phyloP scores from a whole-genome alignment of 164 flowering plant genomes.

The Piper betle region DNA sequence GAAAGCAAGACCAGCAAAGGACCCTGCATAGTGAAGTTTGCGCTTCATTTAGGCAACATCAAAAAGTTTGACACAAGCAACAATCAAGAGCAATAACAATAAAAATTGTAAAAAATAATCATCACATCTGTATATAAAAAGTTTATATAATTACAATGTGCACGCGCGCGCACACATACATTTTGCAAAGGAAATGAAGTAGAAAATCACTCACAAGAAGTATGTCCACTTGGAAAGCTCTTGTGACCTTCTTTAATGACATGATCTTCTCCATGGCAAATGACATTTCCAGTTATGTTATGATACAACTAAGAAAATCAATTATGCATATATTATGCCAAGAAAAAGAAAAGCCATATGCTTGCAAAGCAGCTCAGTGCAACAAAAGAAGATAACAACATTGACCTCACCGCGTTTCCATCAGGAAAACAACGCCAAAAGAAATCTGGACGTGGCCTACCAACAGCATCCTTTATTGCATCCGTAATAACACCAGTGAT shows the following conservation, averaged over 20 bases:
- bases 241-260: conserved; percentile 86
- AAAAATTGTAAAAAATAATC: no score
- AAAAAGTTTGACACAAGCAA: no score
- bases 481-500: conserved; percentile 49
- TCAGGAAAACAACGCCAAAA: conserved; percentile 89
- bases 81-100: no score
- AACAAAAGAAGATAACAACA: neutral
- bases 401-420: conserved; percentile 47
- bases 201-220: conserved; percentile 52
- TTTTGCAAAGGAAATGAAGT: neutral
- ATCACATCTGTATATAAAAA: no score
- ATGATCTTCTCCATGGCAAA: conserved; percentile 45
- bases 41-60: neutral
- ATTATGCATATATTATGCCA: neutral
- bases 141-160: no score
- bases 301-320: conserved; percentile 27
- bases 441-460: conserved; percentile 76
- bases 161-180: no score
- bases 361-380: neutral
- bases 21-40: conserved; percentile 33
- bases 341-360: neutral
- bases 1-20: conserved; percentile 83
- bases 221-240: conserved; percentile 93
- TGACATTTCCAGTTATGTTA: conserved; percentile 32
- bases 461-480: conserved; percentile 62